Evolutionary conservation across 2,329 filamentous ascomycete species (phyloP).

Genomic region (Aureobasidium sp.): DNA sequence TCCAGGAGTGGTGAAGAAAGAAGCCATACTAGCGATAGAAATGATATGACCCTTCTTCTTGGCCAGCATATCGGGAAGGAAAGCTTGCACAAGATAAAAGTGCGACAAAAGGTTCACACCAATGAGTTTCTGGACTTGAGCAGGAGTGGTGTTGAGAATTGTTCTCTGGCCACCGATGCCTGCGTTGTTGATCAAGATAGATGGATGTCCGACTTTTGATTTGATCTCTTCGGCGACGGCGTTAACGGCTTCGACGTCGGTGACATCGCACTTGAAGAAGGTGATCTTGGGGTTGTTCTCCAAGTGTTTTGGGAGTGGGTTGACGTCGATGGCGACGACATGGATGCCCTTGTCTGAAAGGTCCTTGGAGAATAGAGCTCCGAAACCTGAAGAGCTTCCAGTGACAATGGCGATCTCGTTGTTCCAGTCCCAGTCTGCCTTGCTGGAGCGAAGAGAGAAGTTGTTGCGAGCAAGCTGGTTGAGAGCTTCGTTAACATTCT

Average conservation of each 20-base stretch:
- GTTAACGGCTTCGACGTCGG: slow-evolving; percentile 40
- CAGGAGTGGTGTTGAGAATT: slow-evolving; percentile 41
- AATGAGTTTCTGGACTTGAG: slow-evolving; percentile 42
- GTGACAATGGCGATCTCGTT: slow-evolving; percentile 33
- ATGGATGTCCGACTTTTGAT: slow-evolving; percentile 36
- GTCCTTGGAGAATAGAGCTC: slow-evolving; percentile 30
- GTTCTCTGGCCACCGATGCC: slow-evolving; percentile 42
- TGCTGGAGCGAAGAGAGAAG: slow-evolving; percentile 32
- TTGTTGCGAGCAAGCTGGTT: slow-evolving; percentile 29
- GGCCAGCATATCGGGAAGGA: slow-evolving; percentile 46
- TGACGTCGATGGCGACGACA: slow-evolving; percentile 34
- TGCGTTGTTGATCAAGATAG: slow-evolving; percentile 45
- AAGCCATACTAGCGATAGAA: slow-evolving; percentile 49
- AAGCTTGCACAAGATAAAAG: slow-evolving; percentile 45
- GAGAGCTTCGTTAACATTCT: slow-evolving; percentile 24
- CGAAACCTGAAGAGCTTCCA: slow-evolving; percentile 33
- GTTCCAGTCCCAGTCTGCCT: slow-evolving; percentile 30
- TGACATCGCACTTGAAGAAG: slow-evolving; percentile 43
- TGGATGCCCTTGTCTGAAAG: slow-evolving; percentile 32
- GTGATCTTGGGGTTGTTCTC: slow-evolving; percentile 27
- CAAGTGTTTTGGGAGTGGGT: slow-evolving; percentile 29
- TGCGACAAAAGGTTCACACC: slow-evolving; percentile 48
- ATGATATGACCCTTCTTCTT: slow-evolving; percentile 49
- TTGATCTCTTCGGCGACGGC: slow-evolving; percentile 35
- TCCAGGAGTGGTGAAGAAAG: slow-evolving; percentile 41